phyloP scores from a whole-genome alignment of 257 asterid genomes.

The Thymus quinquecostatus region DNA sequence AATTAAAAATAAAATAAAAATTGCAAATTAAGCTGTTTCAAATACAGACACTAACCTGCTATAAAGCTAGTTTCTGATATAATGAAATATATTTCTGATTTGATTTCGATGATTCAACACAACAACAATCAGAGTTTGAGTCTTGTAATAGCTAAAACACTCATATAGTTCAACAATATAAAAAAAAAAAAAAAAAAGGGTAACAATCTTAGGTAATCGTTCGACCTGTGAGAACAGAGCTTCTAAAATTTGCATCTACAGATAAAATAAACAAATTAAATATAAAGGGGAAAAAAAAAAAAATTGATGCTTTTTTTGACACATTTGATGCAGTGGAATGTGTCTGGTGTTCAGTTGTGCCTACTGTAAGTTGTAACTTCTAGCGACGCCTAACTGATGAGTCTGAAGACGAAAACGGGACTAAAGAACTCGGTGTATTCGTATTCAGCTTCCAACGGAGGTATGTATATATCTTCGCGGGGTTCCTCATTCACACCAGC shows the following conservation, averaged over 20 bases:
- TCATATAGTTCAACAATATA: too few relatives aligned
- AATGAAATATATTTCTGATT: too few relatives aligned
- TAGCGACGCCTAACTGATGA: constrained; percentile 44
- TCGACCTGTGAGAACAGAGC: background rate
- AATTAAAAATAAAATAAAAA: too few relatives aligned
- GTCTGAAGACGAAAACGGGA: constrained; percentile 73
- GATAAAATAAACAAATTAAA: too few relatives aligned
- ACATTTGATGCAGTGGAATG: background rate
- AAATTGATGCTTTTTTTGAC: background rate
- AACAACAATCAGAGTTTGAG: too few relatives aligned
- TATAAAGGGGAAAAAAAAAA: too few relatives aligned
- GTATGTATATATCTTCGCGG: constrained; percentile 63
- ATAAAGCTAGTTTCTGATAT: too few relatives aligned
- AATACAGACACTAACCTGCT: too few relatives aligned
- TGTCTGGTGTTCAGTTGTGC: too few relatives aligned
- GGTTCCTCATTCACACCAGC: constrained; percentile 86
- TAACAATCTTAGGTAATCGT: background rate
- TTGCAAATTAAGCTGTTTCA: too few relatives aligned
- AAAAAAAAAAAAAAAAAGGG: background rate
- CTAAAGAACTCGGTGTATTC: constrained; percentile 54
- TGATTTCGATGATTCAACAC: too few relatives aligned
- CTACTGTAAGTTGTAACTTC: background rate
- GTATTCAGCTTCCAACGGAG: constrained; percentile 52
- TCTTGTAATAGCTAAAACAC: too few relatives aligned
- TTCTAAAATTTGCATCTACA: background rate